Conservation (phyloP, 345 rosid genomes). For the Salix udensis region DNA sequence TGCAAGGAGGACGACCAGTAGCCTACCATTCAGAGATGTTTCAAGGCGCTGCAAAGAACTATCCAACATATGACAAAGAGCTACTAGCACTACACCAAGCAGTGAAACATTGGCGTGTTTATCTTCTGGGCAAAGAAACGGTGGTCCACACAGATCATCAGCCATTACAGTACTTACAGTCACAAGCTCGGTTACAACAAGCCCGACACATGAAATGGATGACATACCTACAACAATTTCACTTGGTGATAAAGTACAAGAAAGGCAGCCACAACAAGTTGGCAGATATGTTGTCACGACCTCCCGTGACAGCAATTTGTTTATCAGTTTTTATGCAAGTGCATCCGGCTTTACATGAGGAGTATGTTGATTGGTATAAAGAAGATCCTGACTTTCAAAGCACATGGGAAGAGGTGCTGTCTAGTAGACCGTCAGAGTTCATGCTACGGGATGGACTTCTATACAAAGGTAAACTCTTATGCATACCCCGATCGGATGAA, state of each 20-base stretch:
- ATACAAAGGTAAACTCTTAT: background rate
- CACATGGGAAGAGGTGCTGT: background rate
- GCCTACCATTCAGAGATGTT: background rate
- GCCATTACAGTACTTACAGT: background rate
- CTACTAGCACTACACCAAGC: background rate
- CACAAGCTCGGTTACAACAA: background rate
- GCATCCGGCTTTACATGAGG: background rate
- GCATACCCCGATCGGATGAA: background rate
- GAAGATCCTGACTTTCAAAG: background rate
- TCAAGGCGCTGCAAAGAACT: background rate
- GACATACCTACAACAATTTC: background rate
- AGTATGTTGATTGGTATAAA: background rate
- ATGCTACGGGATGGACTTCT: background rate
- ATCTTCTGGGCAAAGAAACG: background rate
- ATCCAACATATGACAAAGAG: background rate
- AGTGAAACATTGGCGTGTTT: background rate
- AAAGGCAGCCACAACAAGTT: background rate
- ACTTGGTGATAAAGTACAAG: background rate
- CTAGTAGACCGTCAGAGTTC: background rate
- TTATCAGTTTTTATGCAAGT: background rate
- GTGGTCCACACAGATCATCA: background rate
- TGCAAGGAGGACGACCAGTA: background rate
- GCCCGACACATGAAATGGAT: background rate
- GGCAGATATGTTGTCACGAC: background rate
- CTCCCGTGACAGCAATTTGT: background rate